Conservation (phyloP, 768 basidiomycete species). For the Leccinum uliginosum region DNA sequence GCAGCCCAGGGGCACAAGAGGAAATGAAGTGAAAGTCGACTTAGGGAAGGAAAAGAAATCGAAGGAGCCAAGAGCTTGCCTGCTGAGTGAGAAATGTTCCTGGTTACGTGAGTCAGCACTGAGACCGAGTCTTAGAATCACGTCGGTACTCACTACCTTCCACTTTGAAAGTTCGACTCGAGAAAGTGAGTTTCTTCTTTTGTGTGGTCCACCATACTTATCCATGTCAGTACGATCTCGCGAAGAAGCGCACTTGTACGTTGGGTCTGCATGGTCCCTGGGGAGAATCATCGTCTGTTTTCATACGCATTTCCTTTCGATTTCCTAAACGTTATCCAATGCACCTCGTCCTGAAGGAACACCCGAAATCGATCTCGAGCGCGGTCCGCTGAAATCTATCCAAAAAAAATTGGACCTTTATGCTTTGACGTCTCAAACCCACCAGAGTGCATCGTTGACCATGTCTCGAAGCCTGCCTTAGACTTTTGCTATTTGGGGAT, state of each 20-base stretch:
- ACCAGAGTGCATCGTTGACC: constrained; percentile 71
- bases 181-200: constrained; percentile 53
- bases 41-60: constrained; percentile 28
- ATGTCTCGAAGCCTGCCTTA: constrained; percentile 78
- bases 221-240: constrained; percentile 52
- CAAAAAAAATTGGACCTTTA: constrained; percentile 72
- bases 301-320: constrained; percentile 83
- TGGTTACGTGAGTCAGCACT: background rate
- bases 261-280: constrained; percentile 86
- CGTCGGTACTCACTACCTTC: constrained; percentile 61
- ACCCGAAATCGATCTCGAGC: constrained; percentile 78
- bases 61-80: constrained; percentile 52
- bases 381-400: constrained; percentile 73
- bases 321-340: constrained; percentile 83
- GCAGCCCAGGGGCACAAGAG: constrained; percentile 20
- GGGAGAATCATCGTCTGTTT: constrained; percentile 81
- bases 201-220: background rate
- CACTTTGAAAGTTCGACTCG: constrained; percentile 72
- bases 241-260: constrained; percentile 75
- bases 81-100: constrained; percentile 55
- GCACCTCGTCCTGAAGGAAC: constrained; percentile 57
- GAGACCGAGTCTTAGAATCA: constrained; percentile 47
- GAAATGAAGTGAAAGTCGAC: constrained; percentile 46
- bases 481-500: constrained; percentile 71
- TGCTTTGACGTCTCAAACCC: constrained; percentile 69